A percentile compares a stretch with the other conserved stretches of the same genome.
Conservation (phyloP, 2,329 filamentous ascomycete species). For the Paracoccidioides brasiliensis region DNA sequence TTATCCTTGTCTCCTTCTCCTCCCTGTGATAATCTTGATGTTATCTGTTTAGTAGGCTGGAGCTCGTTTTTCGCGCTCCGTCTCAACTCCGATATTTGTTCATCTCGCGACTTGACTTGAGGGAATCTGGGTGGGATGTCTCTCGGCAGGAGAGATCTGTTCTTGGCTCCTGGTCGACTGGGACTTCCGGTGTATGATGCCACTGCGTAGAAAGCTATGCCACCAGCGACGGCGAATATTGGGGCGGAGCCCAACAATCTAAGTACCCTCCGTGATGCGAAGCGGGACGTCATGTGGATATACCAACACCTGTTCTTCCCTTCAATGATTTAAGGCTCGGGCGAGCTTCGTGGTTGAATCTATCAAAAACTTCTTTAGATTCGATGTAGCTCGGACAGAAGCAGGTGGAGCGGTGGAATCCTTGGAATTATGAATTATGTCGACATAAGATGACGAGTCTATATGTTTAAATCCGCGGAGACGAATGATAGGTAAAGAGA, state of each 20-base stretch:
- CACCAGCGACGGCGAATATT: not conserved
- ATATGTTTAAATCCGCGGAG: not conserved
- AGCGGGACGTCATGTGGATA: conserved; percentile 1
- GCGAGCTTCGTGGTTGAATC: not conserved
- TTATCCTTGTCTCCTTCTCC: conserved; percentile 13
- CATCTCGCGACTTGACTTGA: conserved; percentile 26
- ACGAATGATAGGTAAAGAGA: not conserved
- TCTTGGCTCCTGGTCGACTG: not conserved
- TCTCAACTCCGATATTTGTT: conserved; percentile 32
- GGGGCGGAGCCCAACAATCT: not conserved
- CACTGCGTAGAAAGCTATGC: conserved; percentile 1
- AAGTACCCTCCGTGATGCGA: not conserved
- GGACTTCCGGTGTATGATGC: not conserved
- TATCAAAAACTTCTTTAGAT: not conserved
- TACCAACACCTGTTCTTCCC: not conserved
- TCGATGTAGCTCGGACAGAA: not conserved
- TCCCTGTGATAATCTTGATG: not conserved
- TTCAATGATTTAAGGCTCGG: not conserved
- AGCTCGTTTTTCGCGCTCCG: conserved; percentile 16
- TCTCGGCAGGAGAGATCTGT: not conserved
- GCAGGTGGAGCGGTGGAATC: too few species aligned
- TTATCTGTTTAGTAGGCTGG: not conserved
- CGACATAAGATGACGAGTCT: not conserved
- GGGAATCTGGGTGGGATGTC: conserved; percentile 27
- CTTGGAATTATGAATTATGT: not conserved